These are phyloP conservation scores for Gyrodon lividus DNA, from an alignment of 768 basidiomycete species.

Conservation along the genomic window DNA sequence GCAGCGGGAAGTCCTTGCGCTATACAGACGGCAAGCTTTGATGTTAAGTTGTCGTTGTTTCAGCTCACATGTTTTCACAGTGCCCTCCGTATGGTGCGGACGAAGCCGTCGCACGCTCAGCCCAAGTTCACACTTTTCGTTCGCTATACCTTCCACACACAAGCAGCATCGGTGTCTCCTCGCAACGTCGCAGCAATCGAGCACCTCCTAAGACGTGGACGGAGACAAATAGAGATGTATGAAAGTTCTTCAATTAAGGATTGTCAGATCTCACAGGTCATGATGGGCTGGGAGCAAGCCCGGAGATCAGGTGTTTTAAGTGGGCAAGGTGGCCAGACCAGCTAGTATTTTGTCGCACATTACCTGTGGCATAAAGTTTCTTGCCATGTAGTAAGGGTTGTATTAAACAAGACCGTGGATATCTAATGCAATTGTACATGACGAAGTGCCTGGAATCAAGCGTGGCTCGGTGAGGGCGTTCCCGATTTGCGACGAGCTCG, in stretches of 20 bases:
- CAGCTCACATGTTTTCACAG: slow-evolving; percentile 37
- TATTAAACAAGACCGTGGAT: slow-evolving; percentile 7
- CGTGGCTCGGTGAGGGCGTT: slow-evolving; percentile 1
- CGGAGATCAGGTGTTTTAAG: slow-evolving; percentile 18
- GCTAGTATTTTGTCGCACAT: slow-evolving; percentile 11
- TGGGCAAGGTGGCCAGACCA: slow-evolving; percentile 4
- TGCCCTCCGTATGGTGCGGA: slow-evolving; percentile 70
- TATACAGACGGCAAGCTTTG: slow-evolving; percentile 53
- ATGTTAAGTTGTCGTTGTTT: not conserved
- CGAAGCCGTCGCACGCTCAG: slow-evolving; percentile 60
- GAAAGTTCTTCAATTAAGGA: slow-evolving; percentile 67
- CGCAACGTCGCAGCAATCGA: slow-evolving; percentile 71
- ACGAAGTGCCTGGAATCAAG: slow-evolving; percentile 3
- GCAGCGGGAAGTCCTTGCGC: slow-evolving; percentile 49
- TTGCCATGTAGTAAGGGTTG: not conserved
- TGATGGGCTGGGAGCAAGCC: slow-evolving; percentile 61
- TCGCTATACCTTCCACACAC: slow-evolving; percentile 66
- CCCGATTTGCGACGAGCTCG: slow-evolving; percentile 16
- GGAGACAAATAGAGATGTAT: slow-evolving; percentile 66
- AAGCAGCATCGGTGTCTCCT: slow-evolving; percentile 58
- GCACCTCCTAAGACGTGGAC: slow-evolving; percentile 70
- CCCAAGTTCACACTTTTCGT: slow-evolving; percentile 67
- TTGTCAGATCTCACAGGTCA: slow-evolving; percentile 70
- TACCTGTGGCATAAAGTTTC: slow-evolving; percentile 1
- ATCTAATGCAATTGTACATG: slow-evolving; percentile 8